These are phyloP conservation scores for Croton laevigatus DNA, from an alignment of 441 rosid species.

Conservation along the genomic window DNA sequence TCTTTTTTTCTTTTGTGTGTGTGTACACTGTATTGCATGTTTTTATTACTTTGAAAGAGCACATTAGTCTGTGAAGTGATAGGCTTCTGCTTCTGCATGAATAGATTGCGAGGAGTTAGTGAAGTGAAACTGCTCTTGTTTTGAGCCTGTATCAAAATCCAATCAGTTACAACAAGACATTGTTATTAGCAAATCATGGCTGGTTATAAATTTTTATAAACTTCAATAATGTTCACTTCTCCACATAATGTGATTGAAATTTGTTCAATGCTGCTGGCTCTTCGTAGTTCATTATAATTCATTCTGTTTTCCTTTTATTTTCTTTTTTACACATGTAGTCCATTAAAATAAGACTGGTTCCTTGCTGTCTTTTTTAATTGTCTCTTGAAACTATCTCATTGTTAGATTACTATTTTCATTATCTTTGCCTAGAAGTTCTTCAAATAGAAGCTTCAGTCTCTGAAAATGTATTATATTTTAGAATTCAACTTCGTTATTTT, in stretches of 20 bases:
- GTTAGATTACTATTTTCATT: background rate
- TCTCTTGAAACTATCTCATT: slow-evolving; percentile 3
- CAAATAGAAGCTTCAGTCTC: slow-evolving; percentile 7
- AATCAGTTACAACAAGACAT: background rate
- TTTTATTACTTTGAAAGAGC: slow-evolving; percentile 7
- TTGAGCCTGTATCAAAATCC: slow-evolving; percentile 1
- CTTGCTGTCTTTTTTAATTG: background rate
- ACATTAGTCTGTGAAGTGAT: slow-evolving; percentile 11
- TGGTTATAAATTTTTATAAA: background rate
- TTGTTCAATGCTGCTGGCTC: background rate
- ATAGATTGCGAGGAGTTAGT: background rate
- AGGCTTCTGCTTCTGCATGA: slow-evolving; percentile 1
- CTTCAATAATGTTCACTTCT: background rate
- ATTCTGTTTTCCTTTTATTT: background rate
- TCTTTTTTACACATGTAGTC: background rate
- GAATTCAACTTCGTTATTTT: slow-evolving; percentile 11
- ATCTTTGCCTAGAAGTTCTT: background rate
- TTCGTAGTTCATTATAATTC: background rate
- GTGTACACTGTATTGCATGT: background rate
- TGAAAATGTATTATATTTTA: slow-evolving; percentile 12
- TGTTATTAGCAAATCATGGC: background rate
- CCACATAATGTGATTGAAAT: background rate
- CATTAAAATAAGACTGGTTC: background rate
- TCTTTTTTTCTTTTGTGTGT: slow-evolving; percentile 18
- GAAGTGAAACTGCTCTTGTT: background rate